Evolutionary conservation across 2,329 filamentous ascomycete genomes (phyloP).

Genomic region (Sporothrix pallida): DNA sequence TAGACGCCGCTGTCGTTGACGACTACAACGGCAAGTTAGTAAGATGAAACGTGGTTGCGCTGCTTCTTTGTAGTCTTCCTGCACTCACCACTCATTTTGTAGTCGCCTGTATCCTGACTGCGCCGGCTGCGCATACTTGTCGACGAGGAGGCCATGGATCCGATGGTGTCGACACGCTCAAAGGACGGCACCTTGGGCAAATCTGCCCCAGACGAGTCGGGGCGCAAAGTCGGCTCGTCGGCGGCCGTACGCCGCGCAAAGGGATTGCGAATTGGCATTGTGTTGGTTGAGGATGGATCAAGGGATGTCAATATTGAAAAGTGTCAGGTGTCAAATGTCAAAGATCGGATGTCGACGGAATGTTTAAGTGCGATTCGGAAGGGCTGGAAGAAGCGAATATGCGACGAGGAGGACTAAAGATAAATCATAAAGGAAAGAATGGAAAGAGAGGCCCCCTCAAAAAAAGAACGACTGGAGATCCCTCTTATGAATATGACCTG

Average conservation of each 20-base stretch:
- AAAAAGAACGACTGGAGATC: not conserved
- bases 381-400: not conserved
- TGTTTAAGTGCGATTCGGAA: not conserved
- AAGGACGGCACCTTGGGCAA: constrained; percentile 51
- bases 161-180: constrained; percentile 66
- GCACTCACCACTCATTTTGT: constrained; percentile 79
- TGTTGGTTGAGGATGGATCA: not conserved
- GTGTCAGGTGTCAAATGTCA: not conserved
- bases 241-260: constrained; percentile 61
- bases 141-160: constrained; percentile 65
- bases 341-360: not conserved
- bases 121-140: constrained; percentile 66
- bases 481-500: not conserved
- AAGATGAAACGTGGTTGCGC: no score
- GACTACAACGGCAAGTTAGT: constrained; percentile 58
- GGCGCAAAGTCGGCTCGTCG: constrained; percentile 32
- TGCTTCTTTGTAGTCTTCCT: no score
- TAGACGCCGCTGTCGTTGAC: constrained; percentile 96
- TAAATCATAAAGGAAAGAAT: not conserved
- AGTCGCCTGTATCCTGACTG: constrained; percentile 70
- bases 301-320: not conserved
- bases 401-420: not conserved
- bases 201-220: constrained; percentile 24
- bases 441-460: not conserved
- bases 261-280: constrained; percentile 74